A percentile compares a stretch with the other conserved stretches of the same genome.
Evolutionary conservation across 192 early-diverging fungal genomes (phyloP).

Genomic region (Endogone sp.): DNA sequence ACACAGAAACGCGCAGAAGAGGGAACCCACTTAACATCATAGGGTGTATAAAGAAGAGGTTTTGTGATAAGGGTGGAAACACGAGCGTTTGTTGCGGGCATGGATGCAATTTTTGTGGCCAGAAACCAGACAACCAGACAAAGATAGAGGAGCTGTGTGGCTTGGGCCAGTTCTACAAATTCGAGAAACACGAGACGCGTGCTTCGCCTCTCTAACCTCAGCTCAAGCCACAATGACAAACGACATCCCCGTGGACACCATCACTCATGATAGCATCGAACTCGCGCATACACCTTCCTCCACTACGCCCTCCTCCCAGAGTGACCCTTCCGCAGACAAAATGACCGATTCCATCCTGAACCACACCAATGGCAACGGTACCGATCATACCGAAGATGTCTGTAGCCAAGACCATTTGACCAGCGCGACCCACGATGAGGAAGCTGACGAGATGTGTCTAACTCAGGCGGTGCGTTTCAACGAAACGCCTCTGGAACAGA

Average conservation of each 20-base stretch:
- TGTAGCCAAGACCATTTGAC: too few relatives aligned
- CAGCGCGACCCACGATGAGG: not conserved
- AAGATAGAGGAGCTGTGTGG: too few relatives aligned
- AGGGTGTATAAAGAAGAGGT: constrained; percentile 33
- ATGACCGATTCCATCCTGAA: not conserved
- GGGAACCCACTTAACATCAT: constrained; percentile 71
- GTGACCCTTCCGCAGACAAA: not conserved
- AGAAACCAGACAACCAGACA: too few relatives aligned
- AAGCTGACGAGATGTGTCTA: too few relatives aligned
- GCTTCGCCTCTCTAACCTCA: too few relatives aligned
- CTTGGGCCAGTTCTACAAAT: too few relatives aligned
- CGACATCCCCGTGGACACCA: too few relatives aligned
- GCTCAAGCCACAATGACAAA: too few relatives aligned
- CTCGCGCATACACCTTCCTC: not conserved
- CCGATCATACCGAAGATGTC: not conserved
- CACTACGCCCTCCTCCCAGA: not conserved
- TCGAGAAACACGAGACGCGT: too few relatives aligned
- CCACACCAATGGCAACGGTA: not conserved
- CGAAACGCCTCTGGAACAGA: not conserved
- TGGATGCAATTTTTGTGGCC: not conserved
- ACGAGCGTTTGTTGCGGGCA: not conserved
- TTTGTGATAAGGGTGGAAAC: constrained; percentile 18
- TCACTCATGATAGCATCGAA: not conserved
- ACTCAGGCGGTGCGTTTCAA: not conserved
- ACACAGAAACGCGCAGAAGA: constrained; percentile 57